Percentiles rank a stretch among this genome's conserved stretches.
phyloP scores from a whole-genome alignment of 2,329 filamentous ascomycete species.

The Xylaria sp. region DNA sequence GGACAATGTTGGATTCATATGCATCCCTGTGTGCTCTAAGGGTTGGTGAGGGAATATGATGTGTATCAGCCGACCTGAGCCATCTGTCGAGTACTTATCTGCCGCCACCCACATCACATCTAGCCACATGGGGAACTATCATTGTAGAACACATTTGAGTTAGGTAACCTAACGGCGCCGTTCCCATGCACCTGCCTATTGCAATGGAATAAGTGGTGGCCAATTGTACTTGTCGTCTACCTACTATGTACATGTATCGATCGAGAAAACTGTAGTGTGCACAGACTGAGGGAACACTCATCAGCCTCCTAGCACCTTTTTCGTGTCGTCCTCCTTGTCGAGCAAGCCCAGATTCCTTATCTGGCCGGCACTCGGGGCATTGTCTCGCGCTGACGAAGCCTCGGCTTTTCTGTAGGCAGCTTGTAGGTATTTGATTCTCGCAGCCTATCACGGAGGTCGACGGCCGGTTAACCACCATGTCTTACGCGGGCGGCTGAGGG shows the following conservation, averaged over 20 bases:
- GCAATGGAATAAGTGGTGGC: slow-evolving; percentile 11
- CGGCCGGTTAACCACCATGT: slow-evolving; percentile 12
- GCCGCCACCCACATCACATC: not conserved
- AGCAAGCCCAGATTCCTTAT: slow-evolving; percentile 87
- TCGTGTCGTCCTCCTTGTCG: slow-evolving; percentile 81
- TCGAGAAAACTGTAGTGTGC: slow-evolving; percentile 22
- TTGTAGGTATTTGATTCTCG: slow-evolving; percentile 79
- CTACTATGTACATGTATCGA: slow-evolving; percentile 35
- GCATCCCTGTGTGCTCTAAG: no score
- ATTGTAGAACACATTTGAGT: not conserved
- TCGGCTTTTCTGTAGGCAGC: slow-evolving; percentile 83
- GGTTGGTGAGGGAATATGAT: not conserved
- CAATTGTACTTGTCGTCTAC: slow-evolving; percentile 29
- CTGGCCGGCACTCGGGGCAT: slow-evolving; percentile 80
- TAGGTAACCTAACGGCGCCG: not conserved
- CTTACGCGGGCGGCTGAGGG: not conserved
- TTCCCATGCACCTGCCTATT: slow-evolving; percentile 16
- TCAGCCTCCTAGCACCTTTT: slow-evolving; percentile 57
- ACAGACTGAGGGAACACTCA: slow-evolving; percentile 5
- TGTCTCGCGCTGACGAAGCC: slow-evolving; percentile 75
- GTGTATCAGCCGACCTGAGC: not conserved
- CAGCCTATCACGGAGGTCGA: slow-evolving; percentile 60
- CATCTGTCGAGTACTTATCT: not conserved
- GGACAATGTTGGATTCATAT: no score
- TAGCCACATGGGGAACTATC: not conserved